phyloP scores from a whole-genome alignment of 2,329 filamentous ascomycete genomes.

The Trichoderma brevicompactum region DNA sequence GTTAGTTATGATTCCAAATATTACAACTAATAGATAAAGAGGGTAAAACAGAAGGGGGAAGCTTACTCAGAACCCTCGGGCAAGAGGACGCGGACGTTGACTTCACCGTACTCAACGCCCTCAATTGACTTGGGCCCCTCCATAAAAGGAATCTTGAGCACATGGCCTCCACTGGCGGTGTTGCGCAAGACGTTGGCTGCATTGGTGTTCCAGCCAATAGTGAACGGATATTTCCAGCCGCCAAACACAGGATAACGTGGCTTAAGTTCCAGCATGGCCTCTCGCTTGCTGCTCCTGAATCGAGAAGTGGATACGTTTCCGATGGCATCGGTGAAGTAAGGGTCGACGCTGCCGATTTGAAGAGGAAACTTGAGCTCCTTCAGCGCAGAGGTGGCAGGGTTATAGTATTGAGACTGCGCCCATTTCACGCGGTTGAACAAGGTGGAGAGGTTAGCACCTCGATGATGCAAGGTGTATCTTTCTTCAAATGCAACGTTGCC shows the following conservation, averaged over 20 bases:
- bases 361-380: conserved; percentile 83
- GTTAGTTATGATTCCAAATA: conserved; percentile 35
- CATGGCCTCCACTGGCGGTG: conserved; percentile 69
- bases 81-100: conserved; percentile 80
- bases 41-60: not conserved
- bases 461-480: conserved; percentile 85
- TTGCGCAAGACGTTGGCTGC: conserved; percentile 75
- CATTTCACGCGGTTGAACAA: conserved; percentile 79
- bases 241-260: conserved; percentile 96
- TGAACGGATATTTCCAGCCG: conserved; percentile 98
- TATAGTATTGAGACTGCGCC: conserved; percentile 74
- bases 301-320: conserved; percentile 94
- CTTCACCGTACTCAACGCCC: conserved; percentile 81
- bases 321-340: conserved; percentile 95
- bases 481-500: conserved; percentile 96
- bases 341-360: conserved; percentile 75
- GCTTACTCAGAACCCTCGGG: conserved; percentile 87
- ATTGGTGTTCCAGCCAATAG: conserved; percentile 92
- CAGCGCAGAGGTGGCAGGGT: conserved; percentile 75
- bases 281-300: conserved; percentile 77
- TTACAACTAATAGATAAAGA: not conserved
- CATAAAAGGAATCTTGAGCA: conserved; percentile 89
- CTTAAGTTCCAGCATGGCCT: conserved; percentile 86
- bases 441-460: conserved; percentile 75
- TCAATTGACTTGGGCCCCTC: conserved; percentile 87